These are phyloP conservation scores for Pyrenopolyporus hunteri DNA, from an alignment of 495 filamentous ascomycete species.

Conservation along the genomic window DNA sequence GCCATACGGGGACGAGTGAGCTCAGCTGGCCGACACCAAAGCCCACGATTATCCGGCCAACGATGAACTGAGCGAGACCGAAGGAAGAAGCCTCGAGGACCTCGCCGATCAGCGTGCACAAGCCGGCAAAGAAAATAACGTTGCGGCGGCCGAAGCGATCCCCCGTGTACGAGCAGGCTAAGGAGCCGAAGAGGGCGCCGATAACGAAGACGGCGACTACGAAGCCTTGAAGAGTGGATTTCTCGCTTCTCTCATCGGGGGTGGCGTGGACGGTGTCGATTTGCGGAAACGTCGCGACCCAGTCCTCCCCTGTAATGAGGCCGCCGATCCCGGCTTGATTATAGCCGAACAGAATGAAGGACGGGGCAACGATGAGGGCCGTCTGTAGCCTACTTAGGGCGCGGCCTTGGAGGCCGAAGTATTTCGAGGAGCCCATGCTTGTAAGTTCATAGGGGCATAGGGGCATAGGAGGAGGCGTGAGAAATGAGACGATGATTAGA, in stretches of 20 bases:
- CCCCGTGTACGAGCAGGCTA: conserved; percentile 56
- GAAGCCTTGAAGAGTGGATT: conserved; percentile 52
- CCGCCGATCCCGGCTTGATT: conserved; percentile 57
- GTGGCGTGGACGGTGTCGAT: conserved; percentile 58
- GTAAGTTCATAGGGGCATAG: conserved; percentile 14
- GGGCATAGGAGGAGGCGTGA: not conserved
- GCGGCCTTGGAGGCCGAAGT: conserved; percentile 34
- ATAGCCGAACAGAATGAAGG: conserved; percentile 60
- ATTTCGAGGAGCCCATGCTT: conserved; percentile 23
- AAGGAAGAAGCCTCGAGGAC: conserved; percentile 41
- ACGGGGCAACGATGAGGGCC: conserved; percentile 46
- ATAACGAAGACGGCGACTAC: conserved; percentile 39
- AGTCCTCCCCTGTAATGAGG: conserved; percentile 48
- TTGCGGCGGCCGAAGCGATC: conserved; percentile 58
- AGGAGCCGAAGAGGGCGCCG: conserved; percentile 58
- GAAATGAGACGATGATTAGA: not conserved
- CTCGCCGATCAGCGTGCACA: conserved; percentile 39
- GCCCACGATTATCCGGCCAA: conserved; percentile 56
- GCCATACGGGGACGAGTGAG: conserved; percentile 60
- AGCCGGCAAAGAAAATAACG: conserved; percentile 51
- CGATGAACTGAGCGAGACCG: conserved; percentile 55
- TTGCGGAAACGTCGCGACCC: conserved; percentile 55
- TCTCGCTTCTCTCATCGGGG: conserved; percentile 42
- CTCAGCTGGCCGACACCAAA: conserved; percentile 58
- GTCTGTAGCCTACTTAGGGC: conserved; percentile 33